Percentiles rank a stretch among this genome's conserved stretches.
Conservation (phyloP, 768 basidiomycete genomes). For the Tubosaeta sp. region DNA sequence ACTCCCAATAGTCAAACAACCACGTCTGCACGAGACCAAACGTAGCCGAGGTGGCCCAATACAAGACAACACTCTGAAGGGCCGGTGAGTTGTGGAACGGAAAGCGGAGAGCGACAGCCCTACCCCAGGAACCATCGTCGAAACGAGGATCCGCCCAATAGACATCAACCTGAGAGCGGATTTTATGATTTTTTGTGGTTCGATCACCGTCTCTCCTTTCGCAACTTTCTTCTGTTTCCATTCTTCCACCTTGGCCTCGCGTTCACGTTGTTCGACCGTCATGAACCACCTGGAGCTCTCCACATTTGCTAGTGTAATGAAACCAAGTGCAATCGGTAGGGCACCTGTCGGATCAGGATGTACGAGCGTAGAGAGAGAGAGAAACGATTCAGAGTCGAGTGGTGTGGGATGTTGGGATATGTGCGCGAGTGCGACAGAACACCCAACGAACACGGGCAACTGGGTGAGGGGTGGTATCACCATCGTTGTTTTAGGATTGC, state of each 20-base stretch:
- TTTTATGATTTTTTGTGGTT: slow-evolving; percentile 51
- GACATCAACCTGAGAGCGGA: slow-evolving; percentile 52
- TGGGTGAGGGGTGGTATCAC: slow-evolving; percentile 60
- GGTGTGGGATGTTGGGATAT: slow-evolving; percentile 57
- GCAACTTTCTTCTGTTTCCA: slow-evolving; percentile 42
- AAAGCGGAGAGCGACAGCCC: slow-evolving; percentile 13
- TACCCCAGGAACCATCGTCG: slow-evolving; percentile 70
- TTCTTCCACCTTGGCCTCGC: slow-evolving; percentile 44
- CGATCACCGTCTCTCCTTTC: slow-evolving; percentile 41
- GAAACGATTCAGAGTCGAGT: slow-evolving; percentile 73
- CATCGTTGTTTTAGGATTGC: slow-evolving; percentile 55
- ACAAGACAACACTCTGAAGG: slow-evolving; percentile 55
- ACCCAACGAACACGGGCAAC: slow-evolving; percentile 67
- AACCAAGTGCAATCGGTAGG: slow-evolving; percentile 66
- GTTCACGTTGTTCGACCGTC: slow-evolving; percentile 52
- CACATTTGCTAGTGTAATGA: slow-evolving; percentile 75
- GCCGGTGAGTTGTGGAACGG: slow-evolving; percentile 2
- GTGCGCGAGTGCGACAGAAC: slow-evolving; percentile 53
- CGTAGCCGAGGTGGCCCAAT: slow-evolving; percentile 74
- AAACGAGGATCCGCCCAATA: slow-evolving; percentile 62
- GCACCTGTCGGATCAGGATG: slow-evolving; percentile 68
- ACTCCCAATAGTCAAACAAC: slow-evolving; percentile 62
- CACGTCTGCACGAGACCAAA: slow-evolving; percentile 76
- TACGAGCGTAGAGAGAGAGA: slow-evolving; percentile 65
- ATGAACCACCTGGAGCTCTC: slow-evolving; percentile 75